Percentiles rank a stretch among this genome's conserved stretches.
phyloP scores from a whole-genome alignment of 192 early-diverging fungal genomes.

The Linnemannia zychae region DNA sequence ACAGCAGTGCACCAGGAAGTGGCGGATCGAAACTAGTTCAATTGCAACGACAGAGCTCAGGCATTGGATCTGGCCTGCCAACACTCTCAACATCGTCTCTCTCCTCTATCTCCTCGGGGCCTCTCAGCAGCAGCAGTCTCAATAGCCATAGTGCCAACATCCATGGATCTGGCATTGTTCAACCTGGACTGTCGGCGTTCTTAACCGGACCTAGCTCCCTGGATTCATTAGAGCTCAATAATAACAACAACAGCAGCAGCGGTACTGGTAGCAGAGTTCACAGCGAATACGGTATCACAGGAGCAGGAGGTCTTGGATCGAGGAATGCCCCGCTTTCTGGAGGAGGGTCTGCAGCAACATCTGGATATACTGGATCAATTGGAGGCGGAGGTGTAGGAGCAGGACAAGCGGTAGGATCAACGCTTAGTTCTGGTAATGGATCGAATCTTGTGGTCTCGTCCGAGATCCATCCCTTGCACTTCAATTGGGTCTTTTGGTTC shows the following conservation, averaged over 20 bases:
- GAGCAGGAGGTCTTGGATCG: background rate
- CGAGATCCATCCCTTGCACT: constrained; percentile 77
- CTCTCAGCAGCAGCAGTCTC: constrained; percentile 21
- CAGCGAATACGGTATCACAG: constrained; percentile 16
- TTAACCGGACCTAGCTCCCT: constrained; percentile 31
- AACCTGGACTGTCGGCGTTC: constrained; percentile 49
- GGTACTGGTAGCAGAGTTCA: background rate
- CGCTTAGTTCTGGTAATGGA: background rate
- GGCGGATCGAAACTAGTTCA: constrained; percentile 54
- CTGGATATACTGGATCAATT: background rate
- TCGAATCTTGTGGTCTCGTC: background rate
- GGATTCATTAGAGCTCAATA: background rate
- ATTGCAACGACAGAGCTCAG: constrained; percentile 47
- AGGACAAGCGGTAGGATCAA: background rate
- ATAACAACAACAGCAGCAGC: background rate
- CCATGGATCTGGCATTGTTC: constrained; percentile 23
- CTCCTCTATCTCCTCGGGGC: constrained; percentile 23
- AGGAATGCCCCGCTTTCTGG: background rate
- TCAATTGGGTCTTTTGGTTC: constrained; percentile 93
- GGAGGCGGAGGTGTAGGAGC: background rate
- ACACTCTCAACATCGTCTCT: constrained; percentile 20
- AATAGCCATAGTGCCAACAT: background rate
- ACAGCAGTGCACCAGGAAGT: constrained; percentile 19
- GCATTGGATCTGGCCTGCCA: constrained; percentile 25
- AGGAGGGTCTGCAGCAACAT: background rate